These are phyloP conservation scores for Fennellomyces sp. DNA, from an alignment of 371 early-diverging fungal genomes.

Conservation along the genomic window DNA sequence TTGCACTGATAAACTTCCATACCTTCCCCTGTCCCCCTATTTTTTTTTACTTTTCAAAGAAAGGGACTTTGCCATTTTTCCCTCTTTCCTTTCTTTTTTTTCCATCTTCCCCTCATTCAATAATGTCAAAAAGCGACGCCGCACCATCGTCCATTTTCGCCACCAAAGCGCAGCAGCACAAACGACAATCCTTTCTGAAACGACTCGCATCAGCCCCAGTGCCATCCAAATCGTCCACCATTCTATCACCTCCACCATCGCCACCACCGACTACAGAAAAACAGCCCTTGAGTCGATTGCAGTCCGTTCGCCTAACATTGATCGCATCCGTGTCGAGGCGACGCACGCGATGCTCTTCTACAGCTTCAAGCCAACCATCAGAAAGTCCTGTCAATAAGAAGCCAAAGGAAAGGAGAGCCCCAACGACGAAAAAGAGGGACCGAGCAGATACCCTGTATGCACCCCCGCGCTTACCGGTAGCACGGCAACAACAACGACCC, in stretches of 20 bases:
- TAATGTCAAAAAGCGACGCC: conserved; percentile 14
- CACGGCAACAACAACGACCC: neutral
- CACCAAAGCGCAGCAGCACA: conserved; percentile 6
- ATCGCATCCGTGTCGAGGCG: conserved; percentile 22
- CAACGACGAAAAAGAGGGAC: conserved; percentile 1
- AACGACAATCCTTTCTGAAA: conserved; percentile 6
- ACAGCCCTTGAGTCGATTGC: conserved; percentile 9
- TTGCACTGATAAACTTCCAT: neutral
- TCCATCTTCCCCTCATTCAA: neutral
- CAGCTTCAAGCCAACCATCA: neutral
- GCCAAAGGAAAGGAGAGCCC: neutral
- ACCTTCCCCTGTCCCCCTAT: neutral
- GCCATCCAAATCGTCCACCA: conserved; percentile 2
- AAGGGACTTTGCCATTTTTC: neutral
- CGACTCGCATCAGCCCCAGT: neutral
- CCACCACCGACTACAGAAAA: neutral
- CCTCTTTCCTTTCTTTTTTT: neutral
- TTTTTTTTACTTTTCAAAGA: neutral
- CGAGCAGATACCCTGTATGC: neutral
- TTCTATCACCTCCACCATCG: conserved; percentile 2
- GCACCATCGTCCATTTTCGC: conserved; percentile 5
- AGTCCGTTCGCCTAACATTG: conserved; percentile 15
- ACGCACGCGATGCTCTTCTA: conserved; percentile 2
- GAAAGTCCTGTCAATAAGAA: neutral
- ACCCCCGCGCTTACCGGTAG: neutral